Evolutionary conservation across 176 grass and related monocot species (phyloP).

Genomic region (Miscanthus lutarioriparius): DNA sequence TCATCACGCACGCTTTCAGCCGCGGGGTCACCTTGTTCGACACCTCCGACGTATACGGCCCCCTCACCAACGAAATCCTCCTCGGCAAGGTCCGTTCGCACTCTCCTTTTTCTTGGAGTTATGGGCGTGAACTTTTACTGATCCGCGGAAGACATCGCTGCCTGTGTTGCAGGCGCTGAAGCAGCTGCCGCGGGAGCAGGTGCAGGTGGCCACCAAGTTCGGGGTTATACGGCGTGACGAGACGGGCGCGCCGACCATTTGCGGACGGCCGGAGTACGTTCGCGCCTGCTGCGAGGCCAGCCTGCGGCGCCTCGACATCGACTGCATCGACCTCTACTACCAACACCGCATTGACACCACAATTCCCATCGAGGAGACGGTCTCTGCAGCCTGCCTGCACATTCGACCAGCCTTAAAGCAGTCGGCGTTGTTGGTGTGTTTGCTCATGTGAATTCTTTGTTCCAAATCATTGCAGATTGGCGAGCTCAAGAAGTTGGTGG

Average conservation of each 20-base stretch:
- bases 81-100: slow-evolving; percentile 53
- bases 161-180: slow-evolving; percentile 43
- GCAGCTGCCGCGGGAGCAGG: slow-evolving; percentile 63
- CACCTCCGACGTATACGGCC: slow-evolving; percentile 76
- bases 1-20: slow-evolving; percentile 73
- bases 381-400: slow-evolving; percentile 7
- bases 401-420: not conserved
- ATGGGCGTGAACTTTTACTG: too few relatives aligned
- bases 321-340: slow-evolving; percentile 82
- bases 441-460: not conserved
- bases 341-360: slow-evolving; percentile 64
- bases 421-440: not conserved
- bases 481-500: slow-evolving; percentile 85
- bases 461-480: slow-evolving; percentile 44
- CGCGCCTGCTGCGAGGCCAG: slow-evolving; percentile 76
- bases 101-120: not conserved
- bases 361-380: slow-evolving; percentile 80
- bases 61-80: slow-evolving; percentile 65
- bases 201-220: slow-evolving; percentile 92
- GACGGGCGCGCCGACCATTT: not conserved
- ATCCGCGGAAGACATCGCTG: not conserved
- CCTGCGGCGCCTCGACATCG: slow-evolving; percentile 51
- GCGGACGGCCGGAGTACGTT: slow-evolving; percentile 62
- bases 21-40: slow-evolving; percentile 85
- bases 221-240: slow-evolving; percentile 31